Evolutionary conservation across 2,329 filamentous ascomycete species (phyloP), one percentile per base, ranked within the genome.

Genomic region (Ilyonectria sp.): DNA sequence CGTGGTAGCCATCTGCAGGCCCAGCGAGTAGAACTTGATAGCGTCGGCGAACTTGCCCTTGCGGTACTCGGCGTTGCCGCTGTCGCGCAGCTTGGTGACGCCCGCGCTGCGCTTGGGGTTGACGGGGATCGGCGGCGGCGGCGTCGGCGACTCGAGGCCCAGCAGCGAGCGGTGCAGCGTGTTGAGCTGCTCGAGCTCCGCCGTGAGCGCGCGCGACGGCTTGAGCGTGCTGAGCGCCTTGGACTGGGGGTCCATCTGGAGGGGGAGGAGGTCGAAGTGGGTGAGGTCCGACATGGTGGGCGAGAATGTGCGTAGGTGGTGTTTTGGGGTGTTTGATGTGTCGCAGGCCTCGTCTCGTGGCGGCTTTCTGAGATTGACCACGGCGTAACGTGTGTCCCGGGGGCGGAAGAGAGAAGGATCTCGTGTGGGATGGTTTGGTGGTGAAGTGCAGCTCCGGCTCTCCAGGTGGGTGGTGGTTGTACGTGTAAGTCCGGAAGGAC

Each of bases 41-140:
- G 95, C 95, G 61, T 97, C 94, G 63, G 82, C 82, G 83, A 92
- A 90, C 73, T 90, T 87, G 75, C 88, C 88, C 82, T 95, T 95
- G 81, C 94, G 92, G 86, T 93, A 95, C 74, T 93, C 90, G 65
- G 84, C 84, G 85, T 97, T 97, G 76, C 94, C 95, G 64, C 88
- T 89, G 80, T 98, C 96, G 79, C 94, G 93, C 72, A 98, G 91
- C 84, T 98, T 98, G 82, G 87, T 90, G 82, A 99, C 93, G 79
- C 95, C 91, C 40, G 93, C 94, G 72, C 89, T 91, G 77, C 95
- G 94, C 84, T 98, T 97, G 58, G 94, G 95, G 86, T 97, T 97
- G 69, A 98, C 92, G 67, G 95, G 95, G 47, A 97, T 88, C 0
- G 96, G 96, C 0, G 95, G 93, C 6, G 95, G 94, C 0, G 95